These are phyloP conservation scores for Musa troglodytarum DNA, from an alignment of 176 grass and related monocot genomes.

Conservation along the genomic window DNA sequence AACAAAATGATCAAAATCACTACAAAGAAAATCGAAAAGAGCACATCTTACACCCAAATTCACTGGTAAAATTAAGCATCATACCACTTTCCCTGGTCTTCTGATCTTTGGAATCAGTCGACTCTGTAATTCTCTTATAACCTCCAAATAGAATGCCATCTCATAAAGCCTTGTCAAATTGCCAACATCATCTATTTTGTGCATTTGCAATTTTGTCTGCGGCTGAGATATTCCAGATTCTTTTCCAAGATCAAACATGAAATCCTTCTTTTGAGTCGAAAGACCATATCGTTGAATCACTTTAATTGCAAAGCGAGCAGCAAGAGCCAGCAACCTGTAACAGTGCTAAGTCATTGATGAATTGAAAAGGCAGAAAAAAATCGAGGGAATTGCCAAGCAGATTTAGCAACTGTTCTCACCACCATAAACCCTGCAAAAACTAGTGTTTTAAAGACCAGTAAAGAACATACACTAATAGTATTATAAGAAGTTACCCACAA, in stretches of 20 bases:
- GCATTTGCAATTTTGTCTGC: slow-evolving; percentile 14
- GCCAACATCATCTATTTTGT: slow-evolving; percentile 21
- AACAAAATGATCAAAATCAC: slow-evolving; percentile 3
- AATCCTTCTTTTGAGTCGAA: slow-evolving; percentile 48
- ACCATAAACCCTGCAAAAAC: too few relatives aligned
- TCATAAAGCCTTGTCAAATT: slow-evolving; percentile 69
- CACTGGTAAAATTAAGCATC: slow-evolving; percentile 4
- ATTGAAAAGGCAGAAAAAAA: not conserved
- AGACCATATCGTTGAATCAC: slow-evolving; percentile 69
- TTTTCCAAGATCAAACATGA: not conserved
- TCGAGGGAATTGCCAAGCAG: not conserved
- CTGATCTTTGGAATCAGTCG: slow-evolving; percentile 52
- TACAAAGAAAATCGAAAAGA: not conserved
- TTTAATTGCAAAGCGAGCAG: slow-evolving; percentile 82
- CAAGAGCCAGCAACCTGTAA: slow-evolving; percentile 81
- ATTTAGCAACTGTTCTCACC: too few relatives aligned
- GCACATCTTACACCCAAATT: slow-evolving; percentile 1
- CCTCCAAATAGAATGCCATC: slow-evolving; percentile 83
- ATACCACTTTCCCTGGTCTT: slow-evolving; percentile 46
- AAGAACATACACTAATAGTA: too few relatives aligned
- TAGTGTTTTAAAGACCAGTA: too few relatives aligned
- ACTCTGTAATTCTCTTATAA: slow-evolving; percentile 67
- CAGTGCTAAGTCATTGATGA: not conserved
- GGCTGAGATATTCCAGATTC: not conserved
- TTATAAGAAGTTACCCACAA: too few relatives aligned